Percentiles rank a stretch among this genome's conserved stretches.
These are phyloP conservation scores for Rhytidiadelphus loreus DNA, from an alignment of 225 moss, liverwort and hornwort species.

Conservation along the genomic window DNA sequence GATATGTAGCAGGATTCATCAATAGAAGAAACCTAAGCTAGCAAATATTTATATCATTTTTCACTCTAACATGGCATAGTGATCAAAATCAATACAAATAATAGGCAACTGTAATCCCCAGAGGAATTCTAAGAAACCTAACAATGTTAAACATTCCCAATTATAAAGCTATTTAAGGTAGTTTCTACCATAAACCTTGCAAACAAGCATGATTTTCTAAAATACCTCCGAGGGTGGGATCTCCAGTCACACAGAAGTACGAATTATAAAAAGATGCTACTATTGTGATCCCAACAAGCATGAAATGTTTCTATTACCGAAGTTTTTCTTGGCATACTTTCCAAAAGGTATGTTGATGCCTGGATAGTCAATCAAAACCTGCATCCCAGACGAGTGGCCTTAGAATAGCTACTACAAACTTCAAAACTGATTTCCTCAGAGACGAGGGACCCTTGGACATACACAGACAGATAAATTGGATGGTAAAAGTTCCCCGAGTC, in stretches of 20 bases:
- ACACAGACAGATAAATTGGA: not conserved
- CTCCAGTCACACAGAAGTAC: not conserved
- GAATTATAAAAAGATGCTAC: not conserved
- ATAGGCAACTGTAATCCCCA: not conserved
- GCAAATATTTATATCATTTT: not conserved
- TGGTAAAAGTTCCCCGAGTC: not conserved
- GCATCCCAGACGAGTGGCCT: not conserved
- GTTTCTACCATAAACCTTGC: not conserved
- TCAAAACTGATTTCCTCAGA: not conserved
- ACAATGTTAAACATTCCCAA: not conserved
- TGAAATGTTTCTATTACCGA: constrained; percentile 27
- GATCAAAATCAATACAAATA: not conserved
- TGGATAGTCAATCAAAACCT: constrained; percentile 86
- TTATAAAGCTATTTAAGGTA: not conserved
- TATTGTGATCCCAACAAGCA: not conserved
- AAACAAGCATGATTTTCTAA: not conserved
- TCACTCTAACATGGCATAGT: not conserved
- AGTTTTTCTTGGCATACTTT: constrained; percentile 53
- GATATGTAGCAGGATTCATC: not conserved
- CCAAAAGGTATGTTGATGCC: constrained; percentile 78
- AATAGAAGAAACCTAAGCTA: not conserved
- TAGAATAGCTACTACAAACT: not conserved
- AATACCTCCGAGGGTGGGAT: not conserved
- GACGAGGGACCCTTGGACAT: not conserved
- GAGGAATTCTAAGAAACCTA: not conserved